A percentile compares a stretch with the other conserved stretches of the same genome.
Evolutionary conservation across 169 alveolate genomes (phyloP).

Genomic region (Plasmodium fragile): DNA sequence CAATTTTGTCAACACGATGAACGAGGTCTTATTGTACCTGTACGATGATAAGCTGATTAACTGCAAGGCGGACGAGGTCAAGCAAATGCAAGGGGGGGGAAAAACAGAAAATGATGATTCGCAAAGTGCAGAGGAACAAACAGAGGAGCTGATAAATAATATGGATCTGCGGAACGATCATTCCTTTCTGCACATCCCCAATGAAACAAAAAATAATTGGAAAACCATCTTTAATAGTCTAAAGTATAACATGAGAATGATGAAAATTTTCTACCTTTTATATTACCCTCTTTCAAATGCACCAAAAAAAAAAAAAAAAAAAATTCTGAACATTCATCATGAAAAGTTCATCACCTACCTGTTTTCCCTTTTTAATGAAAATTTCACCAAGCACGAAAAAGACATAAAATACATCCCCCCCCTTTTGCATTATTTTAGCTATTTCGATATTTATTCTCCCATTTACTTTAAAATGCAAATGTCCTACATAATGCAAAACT

Average conservation of each 20-base stretch:
- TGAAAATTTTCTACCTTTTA: conserved; percentile 58
- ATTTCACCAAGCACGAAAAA: conserved; percentile 34
- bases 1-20: conserved; percentile 17
- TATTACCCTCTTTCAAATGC: conserved; percentile 25
- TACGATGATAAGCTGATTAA: conserved; percentile 53
- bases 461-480: conserved; percentile 58
- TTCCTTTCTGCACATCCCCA: background rate
- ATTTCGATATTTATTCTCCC: conserved; percentile 37
- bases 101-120: background rate
- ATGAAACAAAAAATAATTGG: background rate
- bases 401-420: conserved; percentile 52
- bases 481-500: conserved; percentile 26
- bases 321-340: conserved; percentile 69
- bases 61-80: conserved; percentile 27
- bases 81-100: background rate
- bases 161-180: background rate
- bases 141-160: background rate
- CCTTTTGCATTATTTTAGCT: conserved; percentile 53
- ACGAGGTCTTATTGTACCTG: conserved; percentile 29
- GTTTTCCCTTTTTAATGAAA: conserved; percentile 58
- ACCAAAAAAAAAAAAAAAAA: conserved; percentile 39
- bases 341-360: conserved; percentile 37
- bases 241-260: conserved; percentile 54
- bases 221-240: conserved; percentile 15
- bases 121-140: background rate